These are phyloP conservation scores for Rubia tinctorum DNA, from an alignment of 305 asterid species.

Conservation along the genomic window DNA sequence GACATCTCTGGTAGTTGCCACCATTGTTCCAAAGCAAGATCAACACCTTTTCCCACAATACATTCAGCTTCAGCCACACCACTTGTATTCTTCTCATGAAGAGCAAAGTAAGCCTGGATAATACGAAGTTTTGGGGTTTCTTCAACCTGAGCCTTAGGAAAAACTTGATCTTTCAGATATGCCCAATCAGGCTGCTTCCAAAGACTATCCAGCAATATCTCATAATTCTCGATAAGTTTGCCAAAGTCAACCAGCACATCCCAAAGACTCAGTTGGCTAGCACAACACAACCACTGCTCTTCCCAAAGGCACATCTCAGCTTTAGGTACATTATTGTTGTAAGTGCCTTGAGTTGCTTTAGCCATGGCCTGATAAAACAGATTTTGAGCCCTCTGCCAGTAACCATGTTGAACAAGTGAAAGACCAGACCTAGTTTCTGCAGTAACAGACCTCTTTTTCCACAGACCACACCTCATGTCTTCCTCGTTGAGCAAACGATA, in stretches of 20 bases:
- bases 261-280: constrained; percentile 98
- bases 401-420: constrained; percentile 99
- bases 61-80: constrained; percentile 95
- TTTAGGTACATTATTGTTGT: constrained; percentile 95
- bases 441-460: constrained; percentile 93
- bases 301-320: constrained; percentile 99
- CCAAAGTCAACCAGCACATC: constrained; percentile 96
- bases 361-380: constrained; percentile 99
- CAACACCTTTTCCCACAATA: constrained; percentile 94
- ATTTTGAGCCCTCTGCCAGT: constrained; percentile 97
- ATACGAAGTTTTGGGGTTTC: constrained; percentile 97
- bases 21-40: constrained; percentile 99
- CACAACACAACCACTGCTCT: constrained; percentile 98
- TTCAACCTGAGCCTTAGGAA: constrained; percentile 98
- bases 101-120: constrained; percentile 96
- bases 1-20: constrained; percentile 99
- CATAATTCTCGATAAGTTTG: constrained; percentile 90
- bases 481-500: constrained; percentile 97
- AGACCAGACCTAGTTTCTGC: constrained; percentile 98
- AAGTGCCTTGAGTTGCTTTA: constrained; percentile 99
- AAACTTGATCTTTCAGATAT: constrained; percentile 85
- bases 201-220: constrained; percentile 88
- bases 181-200: constrained; percentile 99
- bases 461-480: constrained; percentile 99
- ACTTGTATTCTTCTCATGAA: constrained; percentile 90